Percentiles rank a stretch among this genome's conserved stretches.
These are phyloP conservation scores for Rhizophora apiculata DNA, from an alignment of 345 rosid species.

Conservation along the genomic window DNA sequence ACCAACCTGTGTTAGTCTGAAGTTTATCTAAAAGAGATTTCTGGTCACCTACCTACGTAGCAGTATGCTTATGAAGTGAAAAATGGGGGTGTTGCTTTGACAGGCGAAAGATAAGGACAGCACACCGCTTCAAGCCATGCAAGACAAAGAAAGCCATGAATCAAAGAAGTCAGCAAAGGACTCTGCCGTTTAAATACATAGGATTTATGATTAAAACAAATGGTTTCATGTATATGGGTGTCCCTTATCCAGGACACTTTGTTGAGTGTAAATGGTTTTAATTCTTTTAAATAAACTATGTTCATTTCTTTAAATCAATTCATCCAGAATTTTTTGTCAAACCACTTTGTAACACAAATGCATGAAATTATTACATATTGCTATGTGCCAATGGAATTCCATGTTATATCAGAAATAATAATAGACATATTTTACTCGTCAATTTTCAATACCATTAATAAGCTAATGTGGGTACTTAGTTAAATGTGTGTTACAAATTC, in stretches of 20 bases:
- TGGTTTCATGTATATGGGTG: neutral
- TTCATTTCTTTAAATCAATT: neutral
- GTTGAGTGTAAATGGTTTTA: constrained; percentile 21
- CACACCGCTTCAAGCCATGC: constrained; percentile 53
- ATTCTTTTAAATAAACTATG: constrained; percentile 29
- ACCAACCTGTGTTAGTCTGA: no score
- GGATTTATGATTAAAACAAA: neutral
- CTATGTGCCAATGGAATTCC: neutral
- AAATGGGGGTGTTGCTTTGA: neutral
- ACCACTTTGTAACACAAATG: neutral
- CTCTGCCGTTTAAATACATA: constrained; percentile 47
- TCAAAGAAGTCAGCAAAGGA: constrained; percentile 61
- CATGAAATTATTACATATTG: neutral
- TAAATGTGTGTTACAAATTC: no score
- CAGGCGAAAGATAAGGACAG: constrained; percentile 82
- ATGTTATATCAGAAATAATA: no score
- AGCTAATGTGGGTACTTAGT: no score
- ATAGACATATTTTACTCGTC: no score
- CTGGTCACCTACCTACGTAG: no score
- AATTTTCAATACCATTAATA: no score
- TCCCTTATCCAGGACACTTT: constrained; percentile 3
- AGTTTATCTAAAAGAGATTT: no score
- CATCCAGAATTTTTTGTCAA: neutral
- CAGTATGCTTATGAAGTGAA: neutral
- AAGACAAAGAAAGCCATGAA: constrained; percentile 71